Percentiles rank a stretch among this genome's conserved stretches.
These are phyloP conservation scores for Akanthomyces lecanii DNA, from an alignment of 2,329 filamentous ascomycete genomes.

Conservation along the genomic window DNA sequence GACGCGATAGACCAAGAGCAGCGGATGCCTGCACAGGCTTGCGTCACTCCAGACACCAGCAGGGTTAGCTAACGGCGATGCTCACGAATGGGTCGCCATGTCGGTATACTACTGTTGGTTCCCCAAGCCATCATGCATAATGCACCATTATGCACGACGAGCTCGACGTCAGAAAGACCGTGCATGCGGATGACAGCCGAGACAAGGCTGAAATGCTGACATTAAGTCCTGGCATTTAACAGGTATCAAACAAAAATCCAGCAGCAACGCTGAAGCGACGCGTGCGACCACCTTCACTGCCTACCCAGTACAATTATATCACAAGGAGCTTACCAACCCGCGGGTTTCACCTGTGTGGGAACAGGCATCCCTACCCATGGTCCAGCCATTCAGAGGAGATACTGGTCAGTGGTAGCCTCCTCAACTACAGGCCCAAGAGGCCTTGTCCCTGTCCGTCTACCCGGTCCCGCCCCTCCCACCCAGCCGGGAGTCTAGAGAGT, in stretches of 20 bases:
- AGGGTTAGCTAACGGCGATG: not conserved
- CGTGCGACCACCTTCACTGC: not conserved
- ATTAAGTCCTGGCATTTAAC: not conserved
- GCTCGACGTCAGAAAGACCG: not conserved
- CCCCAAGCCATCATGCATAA: not conserved
- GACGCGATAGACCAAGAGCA: not conserved
- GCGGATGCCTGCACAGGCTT: not conserved
- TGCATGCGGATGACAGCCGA: not conserved
- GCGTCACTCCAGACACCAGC: not conserved
- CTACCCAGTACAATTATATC: not conserved
- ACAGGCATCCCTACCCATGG: constrained; percentile 1
- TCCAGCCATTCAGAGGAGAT: not conserved
- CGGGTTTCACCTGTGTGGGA: constrained; percentile 11
- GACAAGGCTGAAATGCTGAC: not conserved
- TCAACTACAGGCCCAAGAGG: not conserved
- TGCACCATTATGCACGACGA: not conserved
- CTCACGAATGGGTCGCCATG: not conserved
- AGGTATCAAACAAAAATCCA: too few species aligned
- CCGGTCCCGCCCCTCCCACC: constrained; percentile 9
- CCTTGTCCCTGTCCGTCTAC: constrained; percentile 5
- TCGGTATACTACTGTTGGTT: not conserved
- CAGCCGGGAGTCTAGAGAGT: not conserved
- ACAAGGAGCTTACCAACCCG: not conserved
- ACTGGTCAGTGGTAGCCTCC: not conserved
- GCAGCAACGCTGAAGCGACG: not conserved